Conservation (phyloP, 257 asterid species). For the Nicotiana otophora region DNA sequence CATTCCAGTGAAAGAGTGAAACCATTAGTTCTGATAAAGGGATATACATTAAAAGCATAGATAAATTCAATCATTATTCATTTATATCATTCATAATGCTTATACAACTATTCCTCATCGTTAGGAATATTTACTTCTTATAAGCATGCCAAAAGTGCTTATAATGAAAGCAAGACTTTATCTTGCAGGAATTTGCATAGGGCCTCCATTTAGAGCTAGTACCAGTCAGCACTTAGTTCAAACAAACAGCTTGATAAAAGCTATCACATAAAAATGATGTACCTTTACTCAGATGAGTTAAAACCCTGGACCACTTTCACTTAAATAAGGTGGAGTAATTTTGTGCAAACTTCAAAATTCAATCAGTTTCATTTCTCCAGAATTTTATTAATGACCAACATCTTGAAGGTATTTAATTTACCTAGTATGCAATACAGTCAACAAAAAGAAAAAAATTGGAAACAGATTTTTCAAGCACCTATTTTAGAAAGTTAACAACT, state of each 20-base stretch:
- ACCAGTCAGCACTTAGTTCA: neutral
- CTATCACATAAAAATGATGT: neutral
- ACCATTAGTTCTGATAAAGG: conserved; percentile 8
- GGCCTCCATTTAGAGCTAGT: conserved; percentile 16
- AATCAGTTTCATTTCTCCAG: neutral
- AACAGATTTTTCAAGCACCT: neutral
- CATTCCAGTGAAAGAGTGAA: conserved; percentile 21
- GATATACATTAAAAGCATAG: conserved; percentile 17
- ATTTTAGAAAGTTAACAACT: neutral
- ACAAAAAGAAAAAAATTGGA: neutral
- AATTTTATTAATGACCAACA: neutral
- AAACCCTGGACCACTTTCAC: neutral
- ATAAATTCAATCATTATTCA: neutral
- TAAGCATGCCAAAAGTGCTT: neutral
- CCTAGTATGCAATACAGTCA: neutral
- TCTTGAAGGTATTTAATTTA: neutral
- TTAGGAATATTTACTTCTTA: neutral
- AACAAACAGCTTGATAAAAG: neutral
- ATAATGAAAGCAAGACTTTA: conserved; percentile 62
- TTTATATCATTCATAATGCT: conserved; percentile 5
- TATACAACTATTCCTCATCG: neutral
- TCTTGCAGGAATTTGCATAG: neutral
- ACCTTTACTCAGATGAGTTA: neutral
- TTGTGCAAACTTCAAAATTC: neutral
- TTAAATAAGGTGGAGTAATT: neutral